Evolutionary conservation across 345 rosid genomes (phyloP), one percentile per base, ranked within the genome.

Genomic region (Euphorbia lathyris): DNA sequence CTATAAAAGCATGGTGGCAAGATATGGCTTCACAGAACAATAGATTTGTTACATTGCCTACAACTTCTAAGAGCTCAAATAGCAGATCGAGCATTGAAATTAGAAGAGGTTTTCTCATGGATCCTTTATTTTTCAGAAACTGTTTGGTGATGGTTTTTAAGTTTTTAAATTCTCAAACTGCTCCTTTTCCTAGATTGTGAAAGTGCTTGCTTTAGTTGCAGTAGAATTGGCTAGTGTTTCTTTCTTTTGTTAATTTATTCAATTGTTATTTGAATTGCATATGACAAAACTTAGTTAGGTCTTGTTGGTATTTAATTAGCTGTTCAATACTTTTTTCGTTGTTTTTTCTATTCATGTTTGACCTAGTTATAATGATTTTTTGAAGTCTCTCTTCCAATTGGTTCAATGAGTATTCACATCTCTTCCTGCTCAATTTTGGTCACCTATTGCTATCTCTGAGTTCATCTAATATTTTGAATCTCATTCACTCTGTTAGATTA

Each of bases 1-100:
- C 91, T 43, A 86, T 94, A 67, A 90, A 85, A 78, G 86, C 95
- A 68, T 91, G 98, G 97, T 94, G 98, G 98, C 95, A 74, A 81
- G 86, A 84, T 60, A 89, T 91, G 96, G 88, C 92, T 43, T 89
- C 77, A 75, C 76, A 72, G 72, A 88, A 81, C 76, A 77, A 71
- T 56, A 80, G 17, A 43, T 65, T 80, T 73, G 77, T 68, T 69
- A 67, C 73, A 50, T 81, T 79, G 78, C 61, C 84, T 75, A 66
- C 50, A 66, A 57, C 42, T 72, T 68, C 83, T 67, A 51, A 50
- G 77, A 32, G 57, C 29, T 74, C 79, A 79, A 68, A 74, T 58
- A 75, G 72, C 42, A 81, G 76, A 58, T 34, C 53, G 57, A 70
- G 58, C 51, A 76, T 65, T 48, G 67, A 65, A 63, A 53, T 59